phyloP scores from a whole-genome alignment of 805 yeast species.

The Metschnikowia gruessii region DNA sequence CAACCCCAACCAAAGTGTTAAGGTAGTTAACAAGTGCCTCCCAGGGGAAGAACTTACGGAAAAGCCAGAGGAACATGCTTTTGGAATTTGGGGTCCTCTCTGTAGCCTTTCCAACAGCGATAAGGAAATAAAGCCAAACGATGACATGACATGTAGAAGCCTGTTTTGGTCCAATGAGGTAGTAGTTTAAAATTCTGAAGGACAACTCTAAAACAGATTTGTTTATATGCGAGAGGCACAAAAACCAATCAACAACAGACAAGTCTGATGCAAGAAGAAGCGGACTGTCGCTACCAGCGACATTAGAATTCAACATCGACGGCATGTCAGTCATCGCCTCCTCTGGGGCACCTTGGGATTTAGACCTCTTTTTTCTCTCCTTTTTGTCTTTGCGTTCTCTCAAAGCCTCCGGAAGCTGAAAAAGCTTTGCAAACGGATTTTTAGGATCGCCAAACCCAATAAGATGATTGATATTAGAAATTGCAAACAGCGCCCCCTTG shows the following conservation, averaged over 20 bases:
- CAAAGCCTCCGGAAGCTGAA: slow-evolving; percentile 67
- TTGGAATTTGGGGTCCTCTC: slow-evolving; percentile 44
- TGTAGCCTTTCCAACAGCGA: slow-evolving; percentile 58
- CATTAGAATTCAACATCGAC: slow-evolving; percentile 1
- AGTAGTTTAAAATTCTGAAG: slow-evolving; percentile 64
- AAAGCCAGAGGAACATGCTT: slow-evolving; percentile 47
- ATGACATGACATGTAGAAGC: slow-evolving; percentile 70
- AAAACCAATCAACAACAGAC: slow-evolving; percentile 50
- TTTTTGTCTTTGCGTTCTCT: slow-evolving; percentile 70
- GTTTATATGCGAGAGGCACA: slow-evolving; percentile 52
- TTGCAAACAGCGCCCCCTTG: slow-evolving; percentile 71
- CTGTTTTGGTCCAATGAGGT: slow-evolving; percentile 66
- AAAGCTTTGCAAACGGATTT: slow-evolving; percentile 74
- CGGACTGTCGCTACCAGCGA: slow-evolving; percentile 30
- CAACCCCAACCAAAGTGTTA: slow-evolving; percentile 50
- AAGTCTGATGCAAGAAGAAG: slow-evolving; percentile 35
- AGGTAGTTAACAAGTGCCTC: slow-evolving; percentile 59
- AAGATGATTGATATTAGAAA: slow-evolving; percentile 70
- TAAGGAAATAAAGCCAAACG: slow-evolving; percentile 72
- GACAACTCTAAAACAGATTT: slow-evolving; percentile 65
- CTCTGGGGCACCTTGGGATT: slow-evolving; percentile 17
- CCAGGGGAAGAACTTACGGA: slow-evolving; percentile 67
- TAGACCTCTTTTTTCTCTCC: slow-evolving; percentile 55
- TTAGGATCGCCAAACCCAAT: slow-evolving; percentile 75
- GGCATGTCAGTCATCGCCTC: slow-evolving; percentile 18